Base-by-base conservation (phyloP, 305 asterid genomes). In the Euphrasia arctica region DNA sequence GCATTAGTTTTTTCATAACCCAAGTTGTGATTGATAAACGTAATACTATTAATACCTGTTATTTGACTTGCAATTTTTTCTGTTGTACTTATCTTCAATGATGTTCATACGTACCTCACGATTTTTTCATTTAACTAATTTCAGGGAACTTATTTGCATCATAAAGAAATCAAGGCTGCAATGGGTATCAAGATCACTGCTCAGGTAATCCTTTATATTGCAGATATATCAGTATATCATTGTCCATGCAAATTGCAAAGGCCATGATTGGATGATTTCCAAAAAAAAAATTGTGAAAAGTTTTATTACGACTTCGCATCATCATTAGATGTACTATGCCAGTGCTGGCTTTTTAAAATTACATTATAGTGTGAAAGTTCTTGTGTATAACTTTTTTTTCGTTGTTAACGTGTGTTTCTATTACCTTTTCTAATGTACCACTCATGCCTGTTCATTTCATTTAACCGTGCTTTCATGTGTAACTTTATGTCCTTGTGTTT, bases 131-230 rank as follows among this genome's bases (percentile, higher is more conserved):
- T 66, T 66, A 45, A 64, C 65, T 62, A 25, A 47, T 52, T 66
- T 34, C 88, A 93, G 99, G 99, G 99, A 72, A 73, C 95, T 47
- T 94, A 86, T 74, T 67, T 94, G 80, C 99, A 91, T 73, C 95
- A 86, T 71, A 94, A 84, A 80, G 91, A 91, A 79, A 94, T 94
- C 79, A 94, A 88, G 80, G 98, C 96, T 80, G 98, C 99, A 14
- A 93, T 83, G 88, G 98, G 99, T 67, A 91, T 94, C 71, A 94
- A 94, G 91, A 91, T 91, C 65, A 79, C 94, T 54, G 99, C 87
- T 25, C 98, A 94, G 97, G 99, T 90, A 83, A 75, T 32, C 51
- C 50, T 51, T 36, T 39, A 6, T 34, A 6, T 34, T 34, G 42
- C 42, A 34, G 8, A 34, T 34, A 34, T 34, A 34, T 34, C 42